Conservation (phyloP, 805 yeast species). For the Naumovozyma castellii region DNA sequence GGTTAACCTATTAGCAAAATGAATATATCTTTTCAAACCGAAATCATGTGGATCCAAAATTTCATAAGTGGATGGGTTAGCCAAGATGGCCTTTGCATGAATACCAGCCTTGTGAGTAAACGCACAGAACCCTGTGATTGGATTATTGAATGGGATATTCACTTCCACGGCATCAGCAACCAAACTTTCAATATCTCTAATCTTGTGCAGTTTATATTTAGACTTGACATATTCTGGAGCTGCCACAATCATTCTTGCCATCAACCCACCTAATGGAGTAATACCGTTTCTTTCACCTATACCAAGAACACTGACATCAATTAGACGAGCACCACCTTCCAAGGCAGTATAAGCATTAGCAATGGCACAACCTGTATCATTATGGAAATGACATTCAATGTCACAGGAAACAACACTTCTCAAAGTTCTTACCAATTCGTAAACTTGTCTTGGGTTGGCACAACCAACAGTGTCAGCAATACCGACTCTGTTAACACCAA, state of each 20-base stretch:
- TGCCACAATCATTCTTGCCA: slow-evolving; percentile 99
- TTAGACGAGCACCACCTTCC: slow-evolving; percentile 93
- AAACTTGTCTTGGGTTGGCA: slow-evolving; percentile 98
- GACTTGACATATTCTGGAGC: slow-evolving; percentile 91
- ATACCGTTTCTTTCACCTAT: slow-evolving; percentile 99
- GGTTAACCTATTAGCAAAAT: slow-evolving; percentile 93
- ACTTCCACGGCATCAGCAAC: slow-evolving; percentile 97
- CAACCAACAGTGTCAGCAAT: slow-evolving; percentile 99
- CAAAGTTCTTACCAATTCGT: slow-evolving; percentile 89
- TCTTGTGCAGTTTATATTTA: slow-evolving; percentile 90
- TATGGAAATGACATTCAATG: slow-evolving; percentile 97
- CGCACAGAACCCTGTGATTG: slow-evolving; percentile 98
- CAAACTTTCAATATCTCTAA: slow-evolving; percentile 88
- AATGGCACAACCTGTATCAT: slow-evolving; percentile 98
- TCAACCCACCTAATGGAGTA: slow-evolving; percentile 92
- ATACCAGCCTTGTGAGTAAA: slow-evolving; percentile 99
- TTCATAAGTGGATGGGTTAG: slow-evolving; percentile 98
- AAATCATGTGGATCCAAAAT: slow-evolving; percentile 90
- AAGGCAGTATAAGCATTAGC: slow-evolving; percentile 97
- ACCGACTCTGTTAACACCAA: slow-evolving; percentile 97
- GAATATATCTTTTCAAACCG: slow-evolving; percentile 92
- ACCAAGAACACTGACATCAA: slow-evolving; percentile 92
- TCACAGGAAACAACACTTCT: slow-evolving; percentile 92
- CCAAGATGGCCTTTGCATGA: slow-evolving; percentile 96
- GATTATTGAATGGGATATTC: slow-evolving; percentile 95